These are phyloP conservation scores for Phytophthora crassamura DNA, from an alignment of 352 stramenopile genomes.

Conservation along the genomic window DNA sequence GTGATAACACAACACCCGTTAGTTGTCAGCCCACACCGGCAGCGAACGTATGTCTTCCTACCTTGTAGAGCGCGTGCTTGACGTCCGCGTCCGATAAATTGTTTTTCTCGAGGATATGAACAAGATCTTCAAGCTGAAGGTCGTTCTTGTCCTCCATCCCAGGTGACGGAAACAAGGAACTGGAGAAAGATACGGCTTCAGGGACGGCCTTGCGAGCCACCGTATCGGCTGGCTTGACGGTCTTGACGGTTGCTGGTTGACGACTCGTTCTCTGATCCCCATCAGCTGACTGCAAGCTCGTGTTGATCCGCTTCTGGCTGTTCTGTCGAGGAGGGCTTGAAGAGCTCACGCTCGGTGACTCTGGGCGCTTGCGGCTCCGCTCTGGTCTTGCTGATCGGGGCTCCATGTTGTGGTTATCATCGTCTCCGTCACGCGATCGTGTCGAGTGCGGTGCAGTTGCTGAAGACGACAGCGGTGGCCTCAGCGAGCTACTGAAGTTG, in stretches of 20 bases:
- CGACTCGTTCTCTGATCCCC: slow-evolving; percentile 5
- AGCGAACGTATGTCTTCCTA: slow-evolving; percentile 17
- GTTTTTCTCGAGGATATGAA: slow-evolving; percentile 54
- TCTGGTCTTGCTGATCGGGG: slow-evolving; percentile 24
- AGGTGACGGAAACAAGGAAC: slow-evolving; percentile 7
- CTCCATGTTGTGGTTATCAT: slow-evolving; percentile 28
- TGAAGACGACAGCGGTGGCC: slow-evolving; percentile 16
- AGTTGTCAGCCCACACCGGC: not conserved
- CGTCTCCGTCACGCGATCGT: slow-evolving; percentile 27
- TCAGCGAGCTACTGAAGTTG: slow-evolving; percentile 27
- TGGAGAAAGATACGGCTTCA: slow-evolving; percentile 9
- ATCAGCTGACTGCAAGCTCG: slow-evolving; percentile 5
- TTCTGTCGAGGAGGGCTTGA: slow-evolving; percentile 43
- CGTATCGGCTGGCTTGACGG: slow-evolving; percentile 1
- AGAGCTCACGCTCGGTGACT: slow-evolving; percentile 54
- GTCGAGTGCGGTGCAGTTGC: slow-evolving; percentile 10
- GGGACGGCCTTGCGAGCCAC: not conserved
- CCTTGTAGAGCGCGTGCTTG: slow-evolving; percentile 57
- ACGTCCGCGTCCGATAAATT: slow-evolving; percentile 50
- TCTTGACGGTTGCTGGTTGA: not conserved
- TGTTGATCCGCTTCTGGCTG: slow-evolving; percentile 58
- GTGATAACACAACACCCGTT: not conserved
- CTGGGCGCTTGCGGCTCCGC: slow-evolving; percentile 54
- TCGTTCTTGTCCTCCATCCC: slow-evolving; percentile 19
- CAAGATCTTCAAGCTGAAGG: slow-evolving; percentile 47